Evolutionary conservation across 306 rosid genomes (phyloP), one percentile per base, ranked within the genome.

Genomic region (Phaseolus lunatus): DNA sequence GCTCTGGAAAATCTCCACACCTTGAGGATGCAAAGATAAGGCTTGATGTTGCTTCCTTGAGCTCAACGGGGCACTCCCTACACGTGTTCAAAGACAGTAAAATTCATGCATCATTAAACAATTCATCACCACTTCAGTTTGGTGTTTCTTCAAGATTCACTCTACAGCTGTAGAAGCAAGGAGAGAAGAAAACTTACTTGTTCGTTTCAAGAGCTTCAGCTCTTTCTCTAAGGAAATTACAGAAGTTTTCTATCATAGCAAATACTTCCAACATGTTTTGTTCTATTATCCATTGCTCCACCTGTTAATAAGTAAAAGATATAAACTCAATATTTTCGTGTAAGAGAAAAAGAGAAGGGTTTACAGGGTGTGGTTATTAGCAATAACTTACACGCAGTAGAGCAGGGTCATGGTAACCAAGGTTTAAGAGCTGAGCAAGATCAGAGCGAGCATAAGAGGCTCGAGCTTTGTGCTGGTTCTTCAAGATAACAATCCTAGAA

Each of bases 1-100:
- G 89, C 77, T 90, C 97, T 58, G 97, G 95, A 70, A 92, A 84
- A 27, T 88, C 91, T 67, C 95, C 97, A 75, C 94, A 89, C 78
- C 97, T 79, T 45, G 95, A 88, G 18, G 91, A 87, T 81, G 93
- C 91, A 83, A 84, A 89, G 9, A 89, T 70, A 68, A 92, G 86
- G 73, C 90, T 88, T 11, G 89, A 71, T 35, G 76, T 44, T 65
- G 85, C 88, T 84, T 88, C 97, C 76, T 79, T 88, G 65, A 92
- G 82, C 58, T 89, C 95, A 64, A 79, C 65, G 35, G 87, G 90
- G 68, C 92, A 92, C 23, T 87, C 93, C 41, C 96, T 89, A 73
- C 70, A 48, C 7, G n/a, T 41, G 44, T 59, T 2, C 5, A 5
- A 23, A 57, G 67, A 71, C 19, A n/a, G 14, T 33, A 26, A 57